A percentile compares a stretch with the other conserved stretches of the same genome.
Evolutionary conservation across 2,329 filamentous ascomycete genomes (phyloP).

Genomic region (Elsinoe fawcettii): DNA sequence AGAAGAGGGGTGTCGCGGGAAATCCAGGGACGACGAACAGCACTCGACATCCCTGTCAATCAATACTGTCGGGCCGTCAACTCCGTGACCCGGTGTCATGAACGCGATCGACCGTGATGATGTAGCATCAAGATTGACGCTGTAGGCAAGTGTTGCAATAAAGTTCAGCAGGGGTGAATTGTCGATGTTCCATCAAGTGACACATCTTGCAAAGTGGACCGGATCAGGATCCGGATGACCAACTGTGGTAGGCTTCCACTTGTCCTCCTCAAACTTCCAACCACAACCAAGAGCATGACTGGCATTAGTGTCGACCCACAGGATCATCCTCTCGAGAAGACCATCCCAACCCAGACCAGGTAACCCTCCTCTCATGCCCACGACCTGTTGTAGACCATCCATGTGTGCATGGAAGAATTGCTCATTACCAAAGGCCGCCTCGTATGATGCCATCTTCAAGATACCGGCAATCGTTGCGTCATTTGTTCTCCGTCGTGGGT

Average conservation of each 20-base stretch:
- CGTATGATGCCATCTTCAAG: slow-evolving; percentile 46
- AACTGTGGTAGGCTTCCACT: slow-evolving; percentile 7
- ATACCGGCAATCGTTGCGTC: slow-evolving; percentile 42
- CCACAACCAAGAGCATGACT: slow-evolving; percentile 7
- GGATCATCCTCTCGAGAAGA: slow-evolving; percentile 38
- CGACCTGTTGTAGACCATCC: slow-evolving; percentile 38
- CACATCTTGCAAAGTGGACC: background rate
- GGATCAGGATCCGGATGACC: background rate
- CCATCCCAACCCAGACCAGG: slow-evolving; percentile 38
- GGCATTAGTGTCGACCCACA: slow-evolving; percentile 34
- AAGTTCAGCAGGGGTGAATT: background rate
- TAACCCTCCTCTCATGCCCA: slow-evolving; percentile 41
- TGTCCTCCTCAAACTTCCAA: slow-evolving; percentile 11
- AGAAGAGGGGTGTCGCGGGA: no score
- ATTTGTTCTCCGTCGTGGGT: slow-evolving; percentile 19
- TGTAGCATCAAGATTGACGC: no score
- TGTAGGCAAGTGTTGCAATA: no score
- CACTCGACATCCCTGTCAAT: no score
- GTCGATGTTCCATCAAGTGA: background rate
- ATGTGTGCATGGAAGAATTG: slow-evolving; percentile 41
- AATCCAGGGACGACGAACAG: no score
- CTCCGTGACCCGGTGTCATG: no score
- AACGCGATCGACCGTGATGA: no score
- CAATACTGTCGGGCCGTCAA: no score
- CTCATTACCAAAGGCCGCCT: slow-evolving; percentile 42